phyloP scores from a whole-genome alignment of 768 basidiomycete species.

The Leucosporidium yakuticum region DNA sequence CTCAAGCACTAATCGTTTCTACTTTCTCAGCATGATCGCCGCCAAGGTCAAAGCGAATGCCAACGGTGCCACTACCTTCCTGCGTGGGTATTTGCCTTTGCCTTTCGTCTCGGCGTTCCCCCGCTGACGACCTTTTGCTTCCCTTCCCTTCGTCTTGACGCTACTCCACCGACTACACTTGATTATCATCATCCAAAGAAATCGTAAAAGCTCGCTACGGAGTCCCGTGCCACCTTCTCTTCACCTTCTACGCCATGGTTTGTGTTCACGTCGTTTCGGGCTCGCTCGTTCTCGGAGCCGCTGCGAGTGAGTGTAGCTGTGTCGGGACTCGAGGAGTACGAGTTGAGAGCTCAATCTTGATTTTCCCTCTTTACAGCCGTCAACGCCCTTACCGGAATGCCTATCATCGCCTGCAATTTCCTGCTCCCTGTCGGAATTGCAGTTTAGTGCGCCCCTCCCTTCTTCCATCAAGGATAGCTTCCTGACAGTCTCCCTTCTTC shows the following conservation, averaged over 20 bases:
- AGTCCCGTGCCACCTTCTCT: slow-evolving; percentile 65
- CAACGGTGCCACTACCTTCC: slow-evolving; percentile 69
- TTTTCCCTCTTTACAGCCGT: too few species aligned
- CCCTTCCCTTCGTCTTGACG: too few species aligned
- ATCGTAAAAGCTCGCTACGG: slow-evolving; percentile 56
- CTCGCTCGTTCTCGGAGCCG: slow-evolving; percentile 54
- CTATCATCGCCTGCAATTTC: slow-evolving; percentile 66
- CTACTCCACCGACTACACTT: too few species aligned
- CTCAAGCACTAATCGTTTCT: neutral
- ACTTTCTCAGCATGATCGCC: slow-evolving; percentile 54
- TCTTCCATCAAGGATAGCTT: neutral
- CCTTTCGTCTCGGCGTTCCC: too few species aligned
- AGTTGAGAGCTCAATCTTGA: slow-evolving; percentile 50
- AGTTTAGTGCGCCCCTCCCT: slow-evolving; percentile 48
- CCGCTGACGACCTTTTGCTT: too few species aligned
- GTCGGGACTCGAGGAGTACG: slow-evolving; percentile 30
- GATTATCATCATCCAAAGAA: too few species aligned
- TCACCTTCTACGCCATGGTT: slow-evolving; percentile 84
- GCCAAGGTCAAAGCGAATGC: slow-evolving; percentile 88
- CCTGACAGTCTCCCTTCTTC: neutral
- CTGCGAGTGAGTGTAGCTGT: slow-evolving; percentile 56
- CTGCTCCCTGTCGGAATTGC: slow-evolving; percentile 80
- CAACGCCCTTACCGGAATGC: slow-evolving; percentile 74
- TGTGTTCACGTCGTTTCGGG: slow-evolving; percentile 84
- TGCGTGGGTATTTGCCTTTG: slow-evolving; percentile 68